Percentiles rank a stretch among this genome's conserved stretches.
These are phyloP conservation scores for Blastobotrys peoriensis DNA, from an alignment of 805 yeast genomes.

Conservation along the genomic window DNA sequence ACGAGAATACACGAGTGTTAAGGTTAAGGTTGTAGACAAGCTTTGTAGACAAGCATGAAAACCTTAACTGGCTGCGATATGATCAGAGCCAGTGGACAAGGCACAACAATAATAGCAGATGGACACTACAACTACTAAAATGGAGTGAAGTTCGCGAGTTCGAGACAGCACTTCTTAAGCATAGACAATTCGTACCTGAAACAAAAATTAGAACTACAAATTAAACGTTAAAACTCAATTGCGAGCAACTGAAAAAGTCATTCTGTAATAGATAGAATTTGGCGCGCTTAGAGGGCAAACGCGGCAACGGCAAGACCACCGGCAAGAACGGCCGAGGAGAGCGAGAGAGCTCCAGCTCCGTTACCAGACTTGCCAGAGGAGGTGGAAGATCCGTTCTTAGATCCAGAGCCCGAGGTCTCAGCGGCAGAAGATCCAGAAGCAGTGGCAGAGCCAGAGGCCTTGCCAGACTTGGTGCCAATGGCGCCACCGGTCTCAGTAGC, in stretches of 20 bases:
- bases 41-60: too few relatives aligned
- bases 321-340: slow-evolving; percentile 9
- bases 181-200: too few relatives aligned
- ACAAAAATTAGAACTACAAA: too few relatives aligned
- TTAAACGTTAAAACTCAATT: background rate
- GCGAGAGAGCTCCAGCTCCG: slow-evolving; percentile 4
- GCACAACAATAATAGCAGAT: too few relatives aligned
- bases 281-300: slow-evolving; percentile 9
- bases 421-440: slow-evolving; percentile 6
- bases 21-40: too few relatives aligned
- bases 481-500: slow-evolving; percentile 1
- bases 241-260: background rate
- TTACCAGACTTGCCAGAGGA: slow-evolving; percentile 7
- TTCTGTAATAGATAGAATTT: background rate
- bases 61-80: too few relatives aligned
- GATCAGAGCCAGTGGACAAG: too few relatives aligned
- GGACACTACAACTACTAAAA: too few relatives aligned
- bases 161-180: too few relatives aligned
- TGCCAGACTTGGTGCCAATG: slow-evolving; percentile 2
- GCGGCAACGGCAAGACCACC: slow-evolving; percentile 16
- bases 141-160: too few relatives aligned
- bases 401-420: slow-evolving; percentile 2
- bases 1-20: too few relatives aligned
- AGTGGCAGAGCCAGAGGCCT: slow-evolving; percentile 5
- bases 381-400: slow-evolving; percentile 6